A percentile compares a stretch with the other conserved stretches of the same genome.
Evolutionary conservation across 495 filamentous ascomycete genomes (phyloP).

Genomic region (Massariosphaeria phaeospora): DNA sequence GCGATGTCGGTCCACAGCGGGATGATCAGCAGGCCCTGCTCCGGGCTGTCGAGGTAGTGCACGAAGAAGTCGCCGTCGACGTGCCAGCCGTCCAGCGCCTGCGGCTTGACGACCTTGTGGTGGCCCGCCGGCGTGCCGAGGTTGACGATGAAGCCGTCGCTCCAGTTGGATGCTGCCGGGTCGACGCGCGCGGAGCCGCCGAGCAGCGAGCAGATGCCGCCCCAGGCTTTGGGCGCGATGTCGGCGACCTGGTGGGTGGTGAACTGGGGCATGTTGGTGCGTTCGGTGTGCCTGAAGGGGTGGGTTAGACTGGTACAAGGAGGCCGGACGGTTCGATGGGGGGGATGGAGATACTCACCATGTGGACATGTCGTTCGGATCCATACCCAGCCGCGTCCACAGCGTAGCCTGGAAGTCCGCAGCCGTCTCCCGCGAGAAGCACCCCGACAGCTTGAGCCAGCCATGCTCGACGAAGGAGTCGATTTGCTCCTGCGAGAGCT

Average conservation of each 20-base stretch:
- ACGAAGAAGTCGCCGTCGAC: conserved; percentile 75
- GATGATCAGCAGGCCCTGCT: conserved; percentile 67
- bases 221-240: conserved; percentile 65
- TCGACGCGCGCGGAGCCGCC: conserved; percentile 59
- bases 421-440: conserved; percentile 61
- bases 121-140: conserved; percentile 56
- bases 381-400: conserved; percentile 66
- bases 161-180: conserved; percentile 52
- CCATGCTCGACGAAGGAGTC: conserved; percentile 63
- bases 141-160: conserved; percentile 69
- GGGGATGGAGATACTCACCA: conserved; percentile 43
- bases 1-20: conserved; percentile 64
- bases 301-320: neutral
- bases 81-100: conserved; percentile 59
- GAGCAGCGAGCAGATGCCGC: conserved; percentile 64
- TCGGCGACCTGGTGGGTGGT: conserved; percentile 48
- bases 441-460: conserved; percentile 55
- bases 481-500: conserved; percentile 57
- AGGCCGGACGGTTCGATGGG: neutral
- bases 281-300: conserved; percentile 44
- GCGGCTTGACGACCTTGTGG: conserved; percentile 46
- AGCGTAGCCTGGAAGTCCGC: conserved; percentile 52
- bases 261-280: conserved; percentile 63
- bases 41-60: conserved; percentile 68
- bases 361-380: conserved; percentile 60